phyloP scores from a whole-genome alignment of 768 basidiomycete genomes.

The Xerocomellus dryophilus region DNA sequence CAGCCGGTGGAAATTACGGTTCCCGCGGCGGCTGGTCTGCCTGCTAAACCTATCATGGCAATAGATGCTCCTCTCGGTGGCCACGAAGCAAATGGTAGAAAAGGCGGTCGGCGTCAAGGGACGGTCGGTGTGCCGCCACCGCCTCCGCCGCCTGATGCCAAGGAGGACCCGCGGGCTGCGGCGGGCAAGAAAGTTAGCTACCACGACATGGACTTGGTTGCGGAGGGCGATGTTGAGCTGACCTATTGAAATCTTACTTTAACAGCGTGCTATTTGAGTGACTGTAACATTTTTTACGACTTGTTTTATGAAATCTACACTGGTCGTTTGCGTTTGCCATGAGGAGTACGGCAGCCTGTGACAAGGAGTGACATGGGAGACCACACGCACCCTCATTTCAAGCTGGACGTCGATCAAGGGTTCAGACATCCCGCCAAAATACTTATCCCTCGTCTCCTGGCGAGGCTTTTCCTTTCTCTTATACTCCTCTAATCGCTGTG shows the following conservation, averaged over 20 bases:
- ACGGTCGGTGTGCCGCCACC: conserved; percentile 55
- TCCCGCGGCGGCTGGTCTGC: conserved; percentile 70
- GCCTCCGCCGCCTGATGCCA: conserved; percentile 82
- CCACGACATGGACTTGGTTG: conserved; percentile 92
- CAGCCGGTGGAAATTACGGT: conserved; percentile 42
- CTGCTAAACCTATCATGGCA: conserved; percentile 69
- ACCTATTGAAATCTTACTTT: conserved; percentile 35
- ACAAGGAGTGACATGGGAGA: conserved; percentile 26
- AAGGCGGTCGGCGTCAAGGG: conserved; percentile 39
- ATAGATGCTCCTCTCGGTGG: conserved; percentile 50
- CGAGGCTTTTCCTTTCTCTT: conserved; percentile 20
- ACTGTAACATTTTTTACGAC: conserved; percentile 13
- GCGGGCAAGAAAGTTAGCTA: conserved; percentile 90
- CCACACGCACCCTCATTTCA: conserved; percentile 21
- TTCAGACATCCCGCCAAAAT: conserved; percentile 16
- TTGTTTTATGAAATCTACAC: conserved; percentile 31
- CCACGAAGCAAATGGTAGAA: conserved; percentile 30
- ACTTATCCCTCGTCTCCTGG: conserved; percentile 24
- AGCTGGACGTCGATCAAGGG: conserved; percentile 30
- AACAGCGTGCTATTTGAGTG: conserved; percentile 25
- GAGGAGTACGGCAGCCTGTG: conserved; percentile 27
- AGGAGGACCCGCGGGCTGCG: conserved; percentile 89
- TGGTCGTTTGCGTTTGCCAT: conserved; percentile 22
- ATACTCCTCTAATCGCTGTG: conserved; percentile 9
- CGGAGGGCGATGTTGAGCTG: conserved; percentile 71